These are phyloP conservation scores for Anethum foeniculum DNA, from an alignment of 140 eudicot species.

Conservation along the genomic window DNA sequence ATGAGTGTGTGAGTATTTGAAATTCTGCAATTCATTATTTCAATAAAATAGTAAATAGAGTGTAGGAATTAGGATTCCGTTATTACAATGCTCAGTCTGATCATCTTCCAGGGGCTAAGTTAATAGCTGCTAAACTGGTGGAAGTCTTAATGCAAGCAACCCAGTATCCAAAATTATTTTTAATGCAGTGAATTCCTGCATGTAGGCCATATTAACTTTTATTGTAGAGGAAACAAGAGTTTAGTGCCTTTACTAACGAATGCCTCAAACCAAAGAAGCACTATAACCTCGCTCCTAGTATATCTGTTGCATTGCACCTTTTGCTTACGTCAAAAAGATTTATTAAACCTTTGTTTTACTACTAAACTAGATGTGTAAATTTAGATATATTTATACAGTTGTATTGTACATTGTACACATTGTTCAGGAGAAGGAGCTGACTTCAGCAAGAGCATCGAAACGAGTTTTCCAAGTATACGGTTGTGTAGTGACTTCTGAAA, in stretches of 20 bases:
- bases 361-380: background rate
- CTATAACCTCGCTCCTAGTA: background rate
- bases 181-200: background rate
- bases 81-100: background rate
- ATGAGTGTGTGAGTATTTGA: background rate
- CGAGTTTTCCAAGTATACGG: constrained; percentile 92
- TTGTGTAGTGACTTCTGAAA: constrained; percentile 70
- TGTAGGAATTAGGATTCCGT: background rate
- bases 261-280: background rate
- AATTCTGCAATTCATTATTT: background rate
- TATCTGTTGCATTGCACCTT: background rate
- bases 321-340: background rate
- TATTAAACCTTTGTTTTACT: background rate
- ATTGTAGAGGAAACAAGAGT: background rate
- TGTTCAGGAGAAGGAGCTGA: constrained; percentile 40
- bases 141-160: background rate
- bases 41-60: background rate
- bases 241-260: background rate
- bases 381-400: background rate
- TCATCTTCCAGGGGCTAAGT: background rate
- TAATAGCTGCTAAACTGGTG: background rate
- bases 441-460: constrained; percentile 34
- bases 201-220: background rate
- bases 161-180: background rate
- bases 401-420: constrained; percentile 2